These are phyloP conservation scores for Austropuccinia psidii DNA, from an alignment of 1,284 basidiomycete genomes.

Conservation along the genomic window DNA sequence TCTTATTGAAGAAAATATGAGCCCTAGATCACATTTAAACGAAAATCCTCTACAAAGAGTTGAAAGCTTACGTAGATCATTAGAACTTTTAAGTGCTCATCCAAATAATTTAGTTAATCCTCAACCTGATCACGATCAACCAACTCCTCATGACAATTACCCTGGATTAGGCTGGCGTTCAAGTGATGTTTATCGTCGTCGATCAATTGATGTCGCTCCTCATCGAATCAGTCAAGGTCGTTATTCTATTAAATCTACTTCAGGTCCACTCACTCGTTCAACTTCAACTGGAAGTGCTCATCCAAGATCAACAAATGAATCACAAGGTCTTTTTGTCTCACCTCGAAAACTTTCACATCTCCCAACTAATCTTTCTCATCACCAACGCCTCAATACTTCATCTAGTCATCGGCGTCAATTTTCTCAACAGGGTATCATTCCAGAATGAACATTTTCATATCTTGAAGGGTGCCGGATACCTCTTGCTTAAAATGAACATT, in stretches of 20 bases:
- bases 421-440: no score
- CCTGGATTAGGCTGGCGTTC: constrained; percentile 13
- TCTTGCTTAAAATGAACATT: no score
- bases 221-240: not conserved
- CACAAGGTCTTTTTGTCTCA: not conserved
- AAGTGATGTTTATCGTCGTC: constrained; percentile 12
- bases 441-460: no score
- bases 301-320: not conserved
- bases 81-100: no score
- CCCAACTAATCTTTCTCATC: no score
- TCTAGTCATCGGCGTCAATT: no score
- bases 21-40: not conserved
- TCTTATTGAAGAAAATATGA: not conserved
- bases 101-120: no score
- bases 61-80: constrained; percentile 5
- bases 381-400: no score
- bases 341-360: not conserved
- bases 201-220: constrained; percentile 10
- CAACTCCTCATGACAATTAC: no score
- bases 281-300: not conserved
- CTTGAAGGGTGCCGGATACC: no score
- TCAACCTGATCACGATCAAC: not conserved
- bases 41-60: not conserved
- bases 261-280: not conserved
- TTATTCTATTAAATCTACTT: not conserved